These are phyloP conservation scores for Zymoseptoria ardabiliae DNA, from an alignment of 2,329 filamentous ascomycete species.

Conservation along the genomic window DNA sequence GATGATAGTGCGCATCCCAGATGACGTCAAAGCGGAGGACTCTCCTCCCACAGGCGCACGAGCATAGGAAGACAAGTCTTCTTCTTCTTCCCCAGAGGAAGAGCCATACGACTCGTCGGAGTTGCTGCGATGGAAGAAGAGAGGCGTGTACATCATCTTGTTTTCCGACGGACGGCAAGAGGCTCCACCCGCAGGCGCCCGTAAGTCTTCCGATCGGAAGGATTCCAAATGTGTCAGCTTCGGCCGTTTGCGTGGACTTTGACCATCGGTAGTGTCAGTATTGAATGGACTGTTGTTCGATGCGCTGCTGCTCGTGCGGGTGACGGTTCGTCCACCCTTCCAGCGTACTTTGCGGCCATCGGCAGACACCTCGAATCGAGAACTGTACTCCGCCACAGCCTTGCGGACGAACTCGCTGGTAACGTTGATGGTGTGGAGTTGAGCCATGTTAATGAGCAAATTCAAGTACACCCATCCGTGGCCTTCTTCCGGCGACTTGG, in stretches of 20 bases:
- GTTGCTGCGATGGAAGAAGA: constrained; percentile 42
- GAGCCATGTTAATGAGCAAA: constrained; percentile 70
- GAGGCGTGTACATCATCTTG: constrained; percentile 39
- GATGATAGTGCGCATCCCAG: constrained; percentile 36
- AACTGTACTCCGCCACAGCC: constrained; percentile 62
- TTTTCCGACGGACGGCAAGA: constrained; percentile 15
- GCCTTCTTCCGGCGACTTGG: constrained; percentile 51
- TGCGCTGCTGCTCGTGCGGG: constrained; percentile 52
- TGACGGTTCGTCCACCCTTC: constrained; percentile 62
- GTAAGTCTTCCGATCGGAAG: constrained; percentile 3
- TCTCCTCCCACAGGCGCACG: constrained; percentile 23
- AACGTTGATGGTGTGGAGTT: constrained; percentile 78
- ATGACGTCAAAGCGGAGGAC: constrained; percentile 39
- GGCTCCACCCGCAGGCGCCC: constrained; percentile 1
- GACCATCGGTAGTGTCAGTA: constrained; percentile 12
- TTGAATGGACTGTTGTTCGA: constrained; percentile 17
- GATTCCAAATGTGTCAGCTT: constrained; percentile 21
- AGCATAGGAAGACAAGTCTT: constrained; percentile 29
- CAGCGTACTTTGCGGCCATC: constrained; percentile 76
- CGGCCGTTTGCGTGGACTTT: constrained; percentile 25
- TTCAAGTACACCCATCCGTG: constrained; percentile 82
- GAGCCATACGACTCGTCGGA: constrained; percentile 35
- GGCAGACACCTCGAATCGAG: constrained; percentile 66
- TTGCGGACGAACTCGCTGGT: constrained; percentile 69
- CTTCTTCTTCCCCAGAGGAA: constrained; percentile 23